phyloP scores from a whole-genome alignment of 108 stramenopile genomes.

The Stephanodiscus minutulus region DNA sequence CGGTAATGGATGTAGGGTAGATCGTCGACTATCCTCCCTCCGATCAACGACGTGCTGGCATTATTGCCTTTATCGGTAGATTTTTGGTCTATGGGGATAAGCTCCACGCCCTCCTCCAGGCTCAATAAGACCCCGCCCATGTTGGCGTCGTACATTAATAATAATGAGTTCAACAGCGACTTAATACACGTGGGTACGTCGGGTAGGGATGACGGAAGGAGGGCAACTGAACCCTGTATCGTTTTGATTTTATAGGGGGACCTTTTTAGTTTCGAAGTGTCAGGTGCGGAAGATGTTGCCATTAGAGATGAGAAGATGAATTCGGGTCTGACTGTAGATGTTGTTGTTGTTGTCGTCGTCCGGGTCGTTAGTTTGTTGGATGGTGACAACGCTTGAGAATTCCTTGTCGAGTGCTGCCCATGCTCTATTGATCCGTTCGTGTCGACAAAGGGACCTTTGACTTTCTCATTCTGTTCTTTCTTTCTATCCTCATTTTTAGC shows the following conservation, averaged over 20 bases:
- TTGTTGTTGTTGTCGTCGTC: not conserved
- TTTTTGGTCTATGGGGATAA: constrained; percentile 26
- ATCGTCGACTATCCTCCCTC: constrained; percentile 48
- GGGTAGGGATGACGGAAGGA: constrained; percentile 40
- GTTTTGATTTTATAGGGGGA: constrained; percentile 48
- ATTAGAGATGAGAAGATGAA: constrained; percentile 25
- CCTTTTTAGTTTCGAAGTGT: constrained; percentile 2
- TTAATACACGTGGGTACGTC: constrained; percentile 31
- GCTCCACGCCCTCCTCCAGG: constrained; percentile 32
- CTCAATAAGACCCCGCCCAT: constrained; percentile 48
- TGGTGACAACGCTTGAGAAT: not conserved
- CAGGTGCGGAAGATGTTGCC: not conserved
- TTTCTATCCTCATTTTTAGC: constrained; percentile 39
- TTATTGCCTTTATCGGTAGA: not conserved
- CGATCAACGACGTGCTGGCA: constrained; percentile 10
- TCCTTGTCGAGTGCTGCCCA: not conserved
- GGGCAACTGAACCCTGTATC: constrained; percentile 43
- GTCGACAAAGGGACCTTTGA: constrained; percentile 12
- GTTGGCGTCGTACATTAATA: constrained; percentile 46
- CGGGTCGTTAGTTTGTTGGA: not conserved
- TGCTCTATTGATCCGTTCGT: not conserved
- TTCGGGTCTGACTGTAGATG: not conserved
- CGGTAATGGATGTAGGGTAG: constrained; percentile 46
- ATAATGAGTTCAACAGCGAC: constrained; percentile 34
- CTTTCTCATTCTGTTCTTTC: constrained; percentile 27